A percentile compares a stretch with the other conserved stretches of the same genome.
Conservation (phyloP, 2,329 filamentous ascomycete species). For the Ophiostoma tasmaniense region DNA sequence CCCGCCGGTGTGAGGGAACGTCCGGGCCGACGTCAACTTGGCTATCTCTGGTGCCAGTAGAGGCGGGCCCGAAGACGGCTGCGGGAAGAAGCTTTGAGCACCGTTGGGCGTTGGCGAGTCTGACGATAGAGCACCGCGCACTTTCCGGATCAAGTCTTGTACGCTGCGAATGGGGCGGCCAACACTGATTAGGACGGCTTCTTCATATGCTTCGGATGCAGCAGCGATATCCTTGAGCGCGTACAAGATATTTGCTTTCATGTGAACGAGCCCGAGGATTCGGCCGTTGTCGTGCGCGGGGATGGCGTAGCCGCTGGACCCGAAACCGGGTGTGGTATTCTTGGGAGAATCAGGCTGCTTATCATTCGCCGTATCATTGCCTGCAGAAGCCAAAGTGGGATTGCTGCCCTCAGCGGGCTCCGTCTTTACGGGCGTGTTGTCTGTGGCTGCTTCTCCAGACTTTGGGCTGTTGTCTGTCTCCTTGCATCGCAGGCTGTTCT, state of each 20-base stretch:
- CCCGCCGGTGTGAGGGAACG: conserved; percentile 64
- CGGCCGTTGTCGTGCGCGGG: conserved; percentile 82
- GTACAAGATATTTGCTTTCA: conserved; percentile 98
- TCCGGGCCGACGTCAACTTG: conserved; percentile 69
- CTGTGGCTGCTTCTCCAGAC: neutral
- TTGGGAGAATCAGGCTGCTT: neutral
- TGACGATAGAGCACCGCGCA: conserved; percentile 60
- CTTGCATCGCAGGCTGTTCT: conserved; percentile 52
- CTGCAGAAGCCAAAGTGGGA: neutral
- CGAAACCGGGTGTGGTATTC: conserved; percentile 46
- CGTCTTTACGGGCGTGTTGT: neutral
- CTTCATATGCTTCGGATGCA: conserved; percentile 86
- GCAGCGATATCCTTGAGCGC: conserved; percentile 70
- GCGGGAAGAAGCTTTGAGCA: conserved; percentile 16
- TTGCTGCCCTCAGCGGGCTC: neutral
- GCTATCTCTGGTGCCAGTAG: conserved; percentile 78
- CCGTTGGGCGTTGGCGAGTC: conserved; percentile 25
- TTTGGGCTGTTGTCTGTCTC: neutral
- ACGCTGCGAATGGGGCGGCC: conserved; percentile 64
- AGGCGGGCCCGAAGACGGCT: conserved; percentile 49
- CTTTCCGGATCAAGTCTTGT: conserved; percentile 66
- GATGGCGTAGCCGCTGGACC: conserved; percentile 75
- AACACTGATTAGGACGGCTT: conserved; percentile 81
- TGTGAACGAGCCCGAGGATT: conserved; percentile 87
- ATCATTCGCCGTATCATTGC: neutral